Base-by-base conservation (phyloP, 129 eudicot species). In the Chrysanthemum makinoi region DNA sequence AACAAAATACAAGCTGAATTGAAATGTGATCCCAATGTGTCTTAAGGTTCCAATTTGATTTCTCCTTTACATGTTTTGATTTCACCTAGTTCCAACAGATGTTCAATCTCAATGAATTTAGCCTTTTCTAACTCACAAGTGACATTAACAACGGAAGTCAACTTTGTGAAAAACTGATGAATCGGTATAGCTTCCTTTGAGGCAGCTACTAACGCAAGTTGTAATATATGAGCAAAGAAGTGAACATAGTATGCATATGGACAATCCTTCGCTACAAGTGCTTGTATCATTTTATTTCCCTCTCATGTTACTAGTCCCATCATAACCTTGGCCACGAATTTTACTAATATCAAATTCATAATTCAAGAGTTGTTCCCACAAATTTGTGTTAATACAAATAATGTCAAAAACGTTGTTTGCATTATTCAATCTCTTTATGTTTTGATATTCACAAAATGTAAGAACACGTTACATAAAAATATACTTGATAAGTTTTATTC, bases 301-400 rank as follows among this genome's bases (percentile, higher is more conserved):
- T n/a, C 62, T 18, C 62, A 56, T 56, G 33, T 56, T 56, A 15
- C 67, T 62, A 24, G 67, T 18, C 26, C 48, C 67, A 28, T 62
- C 46, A 28, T 4, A 62, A 33, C 67, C 67, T 62, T 62, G 46
- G n/a, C 67, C 48, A 22, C 48, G 43, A 19, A 60, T 20, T 18
- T 60, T 60, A 26, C 39, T 60, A 26, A 20, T 14, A 60, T 60
- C 39, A 24, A 62, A 33, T 28, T 26, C 46, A 62, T 62, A 62
- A 2, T 33, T 10, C n/a, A 33, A 62, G 28, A 62, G 48, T 26
- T 11, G 44, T 10, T 19, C 20, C 65, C 30, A 60, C 1, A 60
- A 8, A n/a, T n/a, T n/a, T n/a, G n/a, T n/a, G n/a, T n/a, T n/a
- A n/a, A n/a, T n/a, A n/a, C n/a, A n/a, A n/a, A n/a, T n/a, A n/a